Percentiles rank a stretch among this genome's conserved stretches.
These are phyloP conservation scores for Termitomyces sp. DNA, from an alignment of 768 basidiomycete genomes.

Conservation along the genomic window DNA sequence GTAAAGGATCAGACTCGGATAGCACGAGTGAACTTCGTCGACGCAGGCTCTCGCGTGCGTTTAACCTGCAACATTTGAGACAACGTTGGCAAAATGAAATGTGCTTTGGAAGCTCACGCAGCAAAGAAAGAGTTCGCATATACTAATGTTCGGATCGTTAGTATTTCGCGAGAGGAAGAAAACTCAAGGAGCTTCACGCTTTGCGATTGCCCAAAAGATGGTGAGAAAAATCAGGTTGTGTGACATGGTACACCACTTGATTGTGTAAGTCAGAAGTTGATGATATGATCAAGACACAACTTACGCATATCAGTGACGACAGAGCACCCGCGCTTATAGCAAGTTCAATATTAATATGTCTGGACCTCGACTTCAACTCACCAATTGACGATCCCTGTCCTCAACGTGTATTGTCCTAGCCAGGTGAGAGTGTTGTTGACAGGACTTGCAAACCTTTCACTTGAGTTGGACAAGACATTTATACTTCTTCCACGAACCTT, in stretches of 20 bases:
- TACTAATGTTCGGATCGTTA: neutral
- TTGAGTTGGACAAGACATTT: neutral
- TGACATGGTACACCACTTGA: slow-evolving; percentile 6
- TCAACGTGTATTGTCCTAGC: slow-evolving; percentile 4
- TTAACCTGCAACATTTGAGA: neutral
- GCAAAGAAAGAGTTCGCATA: slow-evolving; percentile 10
- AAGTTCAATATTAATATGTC: neutral
- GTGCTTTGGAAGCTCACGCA: neutral
- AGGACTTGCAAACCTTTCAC: neutral
- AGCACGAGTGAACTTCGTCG: neutral
- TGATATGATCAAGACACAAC: too few species aligned
- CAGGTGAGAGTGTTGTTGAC: neutral
- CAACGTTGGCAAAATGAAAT: neutral
- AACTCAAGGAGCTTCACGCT: neutral
- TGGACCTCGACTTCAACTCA: neutral
- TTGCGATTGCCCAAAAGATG: slow-evolving; percentile 4
- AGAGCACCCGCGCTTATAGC: slow-evolving; percentile 4
- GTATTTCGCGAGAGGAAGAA: neutral
- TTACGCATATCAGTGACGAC: slow-evolving; percentile 7
- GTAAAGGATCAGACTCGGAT: neutral
- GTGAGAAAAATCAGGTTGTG: slow-evolving; percentile 7
- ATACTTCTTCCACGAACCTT: neutral
- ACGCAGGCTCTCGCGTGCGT: slow-evolving; percentile 5
- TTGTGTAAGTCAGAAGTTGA: neutral
- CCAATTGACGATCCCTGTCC: slow-evolving; percentile 7